These are phyloP conservation scores for Graphiopsis chlorocephala DNA, from an alignment of 2,329 filamentous ascomycete genomes.

Conservation along the genomic window DNA sequence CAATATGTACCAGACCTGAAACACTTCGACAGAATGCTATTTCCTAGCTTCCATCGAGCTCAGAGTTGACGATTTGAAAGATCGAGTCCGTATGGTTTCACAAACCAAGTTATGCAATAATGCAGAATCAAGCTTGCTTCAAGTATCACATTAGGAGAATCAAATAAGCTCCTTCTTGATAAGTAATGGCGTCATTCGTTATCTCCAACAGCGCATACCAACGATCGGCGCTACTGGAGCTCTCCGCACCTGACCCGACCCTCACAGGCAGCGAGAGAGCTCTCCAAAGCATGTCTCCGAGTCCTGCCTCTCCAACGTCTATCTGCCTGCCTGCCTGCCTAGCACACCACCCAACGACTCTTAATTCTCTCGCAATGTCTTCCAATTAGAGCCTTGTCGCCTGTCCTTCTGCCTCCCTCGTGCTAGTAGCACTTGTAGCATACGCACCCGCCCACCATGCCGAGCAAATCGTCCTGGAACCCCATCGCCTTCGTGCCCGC, in stretches of 20 bases:
- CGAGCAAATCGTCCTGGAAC: slow-evolving; percentile 28
- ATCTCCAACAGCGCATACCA: not conserved
- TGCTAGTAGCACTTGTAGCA: not conserved
- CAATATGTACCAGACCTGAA: not conserved
- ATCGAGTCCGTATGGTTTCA: not conserved
- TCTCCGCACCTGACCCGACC: not conserved
- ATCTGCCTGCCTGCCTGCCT: too few relatives aligned
- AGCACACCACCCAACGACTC: not conserved
- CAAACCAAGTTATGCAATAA: not conserved
- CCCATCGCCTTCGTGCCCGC: slow-evolving; percentile 72
- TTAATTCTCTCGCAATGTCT: not conserved
- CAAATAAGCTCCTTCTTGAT: not conserved
- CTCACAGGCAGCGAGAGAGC: not conserved
- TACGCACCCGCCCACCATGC: slow-evolving; percentile 9
- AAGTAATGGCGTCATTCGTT: not conserved
- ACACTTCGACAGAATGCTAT: not conserved
- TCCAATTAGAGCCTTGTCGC: not conserved
- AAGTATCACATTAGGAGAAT: not conserved
- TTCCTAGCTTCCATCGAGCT: not conserved
- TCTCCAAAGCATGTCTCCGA: not conserved
- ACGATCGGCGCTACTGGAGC: not conserved
- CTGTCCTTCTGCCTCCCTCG: not conserved
- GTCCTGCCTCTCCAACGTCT: not conserved
- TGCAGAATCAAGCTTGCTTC: not conserved
- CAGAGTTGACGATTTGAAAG: not conserved